phyloP scores from a whole-genome alignment of 306 rosid genomes.

The Casuarina equisetifolia region DNA sequence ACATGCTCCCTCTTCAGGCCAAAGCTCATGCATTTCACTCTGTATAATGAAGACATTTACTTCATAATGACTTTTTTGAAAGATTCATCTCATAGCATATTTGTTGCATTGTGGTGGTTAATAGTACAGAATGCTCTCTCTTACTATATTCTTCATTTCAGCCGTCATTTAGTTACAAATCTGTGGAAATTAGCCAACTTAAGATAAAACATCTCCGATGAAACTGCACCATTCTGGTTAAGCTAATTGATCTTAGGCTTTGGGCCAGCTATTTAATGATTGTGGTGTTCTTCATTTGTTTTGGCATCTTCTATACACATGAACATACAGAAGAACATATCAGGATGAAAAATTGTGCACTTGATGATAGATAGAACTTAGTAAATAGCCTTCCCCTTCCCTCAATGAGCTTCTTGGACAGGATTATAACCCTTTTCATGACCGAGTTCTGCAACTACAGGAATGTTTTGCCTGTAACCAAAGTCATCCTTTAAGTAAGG shows the following conservation, averaged over 20 bases:
- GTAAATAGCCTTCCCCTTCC: no score
- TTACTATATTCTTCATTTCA: not conserved
- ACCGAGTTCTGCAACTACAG: no score
- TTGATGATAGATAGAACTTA: no score
- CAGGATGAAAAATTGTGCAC: no score
- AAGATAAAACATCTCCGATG: not conserved
- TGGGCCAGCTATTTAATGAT: not conserved
- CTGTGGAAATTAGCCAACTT: not conserved
- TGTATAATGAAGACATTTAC: not conserved
- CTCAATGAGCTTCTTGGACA: no score
- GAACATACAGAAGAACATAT: no score
- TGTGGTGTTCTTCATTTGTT: not conserved
- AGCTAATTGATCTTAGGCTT: not conserved
- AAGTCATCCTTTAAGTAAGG: not conserved
- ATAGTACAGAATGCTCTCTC: not conserved
- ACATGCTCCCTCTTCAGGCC: no score
- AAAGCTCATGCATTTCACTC: no score
- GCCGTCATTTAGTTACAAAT: not conserved
- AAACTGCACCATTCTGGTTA: not conserved
- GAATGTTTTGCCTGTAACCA: no score
- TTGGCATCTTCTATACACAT: no score
- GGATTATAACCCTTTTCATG: no score
- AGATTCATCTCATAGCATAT: not conserved
- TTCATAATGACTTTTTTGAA: no score
- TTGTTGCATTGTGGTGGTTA: not conserved